A percentile compares a stretch with the other conserved stretches of the same genome.
phyloP scores from a whole-genome alignment of 2,329 filamentous ascomycete species.

The Shiraia bambusicola region DNA sequence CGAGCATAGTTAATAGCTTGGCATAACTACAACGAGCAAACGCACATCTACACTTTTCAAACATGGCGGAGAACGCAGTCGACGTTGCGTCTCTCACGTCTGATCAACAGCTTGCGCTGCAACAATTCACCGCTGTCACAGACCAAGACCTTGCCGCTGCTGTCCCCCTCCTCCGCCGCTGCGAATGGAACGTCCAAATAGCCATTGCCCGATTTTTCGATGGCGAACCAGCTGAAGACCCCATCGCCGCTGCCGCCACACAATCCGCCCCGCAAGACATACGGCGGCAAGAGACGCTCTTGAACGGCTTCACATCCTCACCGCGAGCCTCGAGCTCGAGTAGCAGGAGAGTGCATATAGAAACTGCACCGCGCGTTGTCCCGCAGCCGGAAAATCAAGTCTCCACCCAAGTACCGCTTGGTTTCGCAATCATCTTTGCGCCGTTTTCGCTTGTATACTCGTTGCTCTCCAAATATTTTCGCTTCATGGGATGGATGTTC shows the following conservation, averaged over 20 bases:
- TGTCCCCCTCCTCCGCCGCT: constrained; percentile 75
- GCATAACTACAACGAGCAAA: not conserved
- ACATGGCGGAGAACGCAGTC: constrained; percentile 45
- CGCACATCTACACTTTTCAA: not conserved
- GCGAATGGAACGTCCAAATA: constrained; percentile 97
- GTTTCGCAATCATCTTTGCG: constrained; percentile 75
- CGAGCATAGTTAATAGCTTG: too few species aligned
- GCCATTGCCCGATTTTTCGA: constrained; percentile 98
- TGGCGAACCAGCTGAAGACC: constrained; percentile 78
- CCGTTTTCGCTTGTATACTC: constrained; percentile 79
- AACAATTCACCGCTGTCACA: constrained; percentile 87
- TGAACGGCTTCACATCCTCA: constrained; percentile 50
- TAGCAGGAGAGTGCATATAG: constrained; percentile 48
- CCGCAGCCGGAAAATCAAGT: constrained; percentile 69
- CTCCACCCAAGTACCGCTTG: constrained; percentile 69
- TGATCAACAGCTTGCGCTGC: constrained; percentile 77
- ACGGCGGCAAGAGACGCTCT: constrained; percentile 71
- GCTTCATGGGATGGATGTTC: constrained; percentile 74
- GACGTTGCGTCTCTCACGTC: constrained; percentile 71
- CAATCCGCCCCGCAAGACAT: constrained; percentile 61
- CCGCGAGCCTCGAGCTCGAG: constrained; percentile 38
- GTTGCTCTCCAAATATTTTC: constrained; percentile 67
- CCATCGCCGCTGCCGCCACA: constrained; percentile 72
- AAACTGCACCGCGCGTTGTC: constrained; percentile 79
- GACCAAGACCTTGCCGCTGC: constrained; percentile 77